Evolutionary conservation across 768 basidiomycete genomes (phyloP), one percentile per base, ranked within the genome.

Genomic region (Baorangia bicolor): DNA sequence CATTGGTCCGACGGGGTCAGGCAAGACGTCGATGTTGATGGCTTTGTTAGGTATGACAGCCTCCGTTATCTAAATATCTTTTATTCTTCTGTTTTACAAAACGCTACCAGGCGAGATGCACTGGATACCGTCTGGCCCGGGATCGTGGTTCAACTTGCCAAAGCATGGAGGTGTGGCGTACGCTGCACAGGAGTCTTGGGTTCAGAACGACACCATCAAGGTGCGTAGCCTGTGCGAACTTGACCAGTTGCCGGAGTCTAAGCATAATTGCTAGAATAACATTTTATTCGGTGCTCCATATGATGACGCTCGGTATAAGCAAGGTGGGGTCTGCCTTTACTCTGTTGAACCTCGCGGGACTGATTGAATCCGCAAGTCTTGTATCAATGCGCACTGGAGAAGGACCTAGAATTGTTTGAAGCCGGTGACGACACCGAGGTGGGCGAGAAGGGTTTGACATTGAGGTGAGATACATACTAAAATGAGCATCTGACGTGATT

Each of bases 191-290:
- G 34, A 52, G 4, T 52, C 51, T 3, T 52, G 51, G 51, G 34
- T 52, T 28, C 51, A 52, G 25, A 52, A 49, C n/a, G 51, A 52
- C 11, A 52, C 51, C 44, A 52, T 48, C 44, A 52, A 49, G 33
- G 51, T 49, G 14, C n/a, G 30, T 25, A 18, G 21, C 5, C 6
- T 25, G 16, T 8, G 4, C 21, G 21, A 23, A 12, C 20, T 45
- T 6, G 5, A 30, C 2, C 31, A 6, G n/a, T 20, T 13, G 10
- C 3, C 18, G n/a, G 23, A 38, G 7, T 14, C 21, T 6, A 13
- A 27, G 8, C n/a, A 1, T 30, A 4, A 20, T 47, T 13, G 18
- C 43, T 35, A 52, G 51, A 52, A 52, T 14, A 52, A 48, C 20
- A 46, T 52, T 27, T 10, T 52, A 6, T 52, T 52, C 9, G 43